phyloP scores from a whole-genome alignment of 192 early-diverging fungal genomes.

The Pecoramyces ruminantium region DNA sequence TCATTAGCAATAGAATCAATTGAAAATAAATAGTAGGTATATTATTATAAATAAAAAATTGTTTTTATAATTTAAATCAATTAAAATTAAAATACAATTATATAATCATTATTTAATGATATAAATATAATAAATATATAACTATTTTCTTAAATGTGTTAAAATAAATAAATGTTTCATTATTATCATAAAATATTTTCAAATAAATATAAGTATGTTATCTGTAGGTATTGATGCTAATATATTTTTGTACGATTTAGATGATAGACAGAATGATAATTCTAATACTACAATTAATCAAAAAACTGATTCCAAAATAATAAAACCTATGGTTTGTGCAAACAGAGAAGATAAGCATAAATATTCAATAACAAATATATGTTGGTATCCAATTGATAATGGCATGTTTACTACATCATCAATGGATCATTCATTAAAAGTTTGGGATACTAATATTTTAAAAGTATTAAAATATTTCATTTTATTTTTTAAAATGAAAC shows the following conservation, averaged over 20 bases:
- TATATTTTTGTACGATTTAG: constrained; percentile 44
- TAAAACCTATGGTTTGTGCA: constrained; percentile 6
- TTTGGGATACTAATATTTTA: constrained; percentile 69
- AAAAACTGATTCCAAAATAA: not conserved
- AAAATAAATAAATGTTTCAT: too few species aligned
- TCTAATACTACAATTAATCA: not conserved
- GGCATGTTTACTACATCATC: constrained; percentile 70
- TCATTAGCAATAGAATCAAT: constrained; percentile 28
- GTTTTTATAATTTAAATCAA: constrained; percentile 10
- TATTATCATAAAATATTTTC: too few species aligned
- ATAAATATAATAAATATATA: too few species aligned
- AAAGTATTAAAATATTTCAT: too few species aligned
- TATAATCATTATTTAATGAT: too few species aligned
- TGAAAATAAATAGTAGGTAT: constrained; percentile 35
- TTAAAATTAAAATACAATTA: too few species aligned
- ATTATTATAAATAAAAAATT: not conserved
- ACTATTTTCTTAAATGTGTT: too few species aligned
- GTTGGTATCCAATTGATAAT: constrained; percentile 71
- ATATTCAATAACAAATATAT: constrained; percentile 45
- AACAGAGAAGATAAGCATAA: constrained; percentile 28
- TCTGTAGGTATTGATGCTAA: constrained; percentile 39
- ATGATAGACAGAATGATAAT: constrained; percentile 1
- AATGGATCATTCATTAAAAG: constrained; percentile 54
- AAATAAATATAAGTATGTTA: too few species aligned
- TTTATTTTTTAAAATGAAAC: too few species aligned